Percentiles rank a stretch among this genome's conserved stretches.
These are phyloP conservation scores for Fomitopsis pinicola DNA, from an alignment of 1,284 basidiomycete species.

Conservation along the genomic window DNA sequence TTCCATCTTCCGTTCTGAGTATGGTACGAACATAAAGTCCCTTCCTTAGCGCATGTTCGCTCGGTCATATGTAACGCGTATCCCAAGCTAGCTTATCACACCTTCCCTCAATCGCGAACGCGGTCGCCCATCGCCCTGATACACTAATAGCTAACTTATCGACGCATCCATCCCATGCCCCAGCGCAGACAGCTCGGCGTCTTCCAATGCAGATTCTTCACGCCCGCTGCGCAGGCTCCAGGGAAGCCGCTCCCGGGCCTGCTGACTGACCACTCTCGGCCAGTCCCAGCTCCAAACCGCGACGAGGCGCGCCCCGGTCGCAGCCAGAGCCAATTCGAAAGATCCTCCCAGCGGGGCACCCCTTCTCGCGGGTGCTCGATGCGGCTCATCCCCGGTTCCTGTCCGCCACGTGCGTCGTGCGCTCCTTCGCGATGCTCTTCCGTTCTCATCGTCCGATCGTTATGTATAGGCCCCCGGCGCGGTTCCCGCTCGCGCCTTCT, in stretches of 20 bases:
- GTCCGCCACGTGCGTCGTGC: neutral
- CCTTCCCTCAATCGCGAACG: neutral
- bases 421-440: neutral
- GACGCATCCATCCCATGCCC: neutral
- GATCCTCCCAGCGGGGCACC: neutral
- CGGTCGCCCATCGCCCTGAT: neutral
- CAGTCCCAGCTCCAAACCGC: neutral
- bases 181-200: neutral
- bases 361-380: neutral
- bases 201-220: neutral
- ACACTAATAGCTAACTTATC: neutral
- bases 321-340: neutral
- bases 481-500: neutral
- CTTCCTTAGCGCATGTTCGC: neutral
- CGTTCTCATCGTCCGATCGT: neutral
- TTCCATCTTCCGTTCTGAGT: neutral
- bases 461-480: neutral
- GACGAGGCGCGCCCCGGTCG: neutral
- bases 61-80: neutral
- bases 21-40: neutral
- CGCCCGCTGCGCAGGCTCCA: neutral
- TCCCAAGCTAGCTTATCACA: neutral
- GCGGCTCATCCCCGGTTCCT: constrained; percentile 2
- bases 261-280: neutral
- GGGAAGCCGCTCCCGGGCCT: neutral